Conservation (phyloP, 805 yeast genomes). For the Metschnikowia matae region DNA sequence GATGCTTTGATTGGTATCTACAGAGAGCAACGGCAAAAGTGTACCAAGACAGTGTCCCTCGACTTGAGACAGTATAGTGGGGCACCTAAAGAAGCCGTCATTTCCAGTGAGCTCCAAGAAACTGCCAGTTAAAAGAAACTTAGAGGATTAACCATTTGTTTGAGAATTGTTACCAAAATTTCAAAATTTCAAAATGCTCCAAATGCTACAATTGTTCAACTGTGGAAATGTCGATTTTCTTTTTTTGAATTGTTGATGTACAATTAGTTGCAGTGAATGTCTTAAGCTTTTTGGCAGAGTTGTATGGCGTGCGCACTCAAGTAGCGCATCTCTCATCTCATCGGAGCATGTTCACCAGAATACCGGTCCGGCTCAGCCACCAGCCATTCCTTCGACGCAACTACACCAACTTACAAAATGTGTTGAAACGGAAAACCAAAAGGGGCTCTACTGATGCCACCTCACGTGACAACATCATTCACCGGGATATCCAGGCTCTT, state of each 20-base stretch:
- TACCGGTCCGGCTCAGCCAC: not conserved
- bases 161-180: too few species aligned
- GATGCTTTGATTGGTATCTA: conserved; percentile 92
- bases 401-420: not conserved
- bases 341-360: not conserved
- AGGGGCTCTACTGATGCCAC: conserved; percentile 30
- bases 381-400: not conserved
- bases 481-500: conserved; percentile 24
- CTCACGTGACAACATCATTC: conserved; percentile 22
- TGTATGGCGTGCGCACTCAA: not conserved
- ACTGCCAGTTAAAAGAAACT: too few species aligned
- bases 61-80: conserved; percentile 56
- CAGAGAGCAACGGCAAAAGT: conserved; percentile 69
- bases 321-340: not conserved
- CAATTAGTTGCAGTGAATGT: too few species aligned
- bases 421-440: conserved; percentile 21
- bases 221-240: too few species aligned
- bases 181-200: too few species aligned
- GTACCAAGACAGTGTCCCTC: conserved; percentile 69
- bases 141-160: too few species aligned
- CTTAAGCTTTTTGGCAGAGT: not conserved
- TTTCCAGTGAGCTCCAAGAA: conserved; percentile 1
- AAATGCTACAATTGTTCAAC: too few species aligned
- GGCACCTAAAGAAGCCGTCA: conserved; percentile 4
- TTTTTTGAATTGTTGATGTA: too few species aligned